Percentiles rank a stretch among this genome's conserved stretches.
Evolutionary conservation across 495 filamentous ascomycete genomes (phyloP).

Genomic region (Trichoderma asperelloides): DNA sequence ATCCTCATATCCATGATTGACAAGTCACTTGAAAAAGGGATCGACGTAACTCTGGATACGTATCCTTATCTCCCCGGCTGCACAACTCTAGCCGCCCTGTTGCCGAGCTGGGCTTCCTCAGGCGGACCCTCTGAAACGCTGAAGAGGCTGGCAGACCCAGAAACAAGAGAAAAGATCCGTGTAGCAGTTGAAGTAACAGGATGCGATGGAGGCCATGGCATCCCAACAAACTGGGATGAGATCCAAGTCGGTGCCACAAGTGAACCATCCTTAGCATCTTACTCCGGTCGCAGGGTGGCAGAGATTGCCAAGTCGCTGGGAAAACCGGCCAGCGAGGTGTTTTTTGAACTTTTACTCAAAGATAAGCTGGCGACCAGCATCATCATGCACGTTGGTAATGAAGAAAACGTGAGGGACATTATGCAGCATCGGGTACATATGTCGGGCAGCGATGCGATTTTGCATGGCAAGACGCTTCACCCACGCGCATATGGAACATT

Average conservation of each 20-base stretch:
- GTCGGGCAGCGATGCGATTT: conserved; percentile 8
- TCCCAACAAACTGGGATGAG: conserved; percentile 8
- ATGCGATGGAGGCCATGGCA: conserved; percentile 8
- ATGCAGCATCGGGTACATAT: conserved; percentile 10
- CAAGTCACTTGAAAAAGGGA: background rate
- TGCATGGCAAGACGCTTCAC: conserved; percentile 9
- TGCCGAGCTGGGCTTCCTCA: conserved; percentile 8
- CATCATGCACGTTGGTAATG: conserved; percentile 9
- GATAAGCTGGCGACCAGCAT: conserved; percentile 8
- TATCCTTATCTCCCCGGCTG: conserved; percentile 10
- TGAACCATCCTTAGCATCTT: conserved; percentile 4
- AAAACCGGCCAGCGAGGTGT: conserved; percentile 3
- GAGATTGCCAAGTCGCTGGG: background rate
- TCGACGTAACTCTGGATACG: conserved; percentile 9
- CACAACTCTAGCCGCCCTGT: conserved; percentile 6
- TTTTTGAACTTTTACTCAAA: conserved; percentile 5
- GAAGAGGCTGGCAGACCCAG: conserved; percentile 9
- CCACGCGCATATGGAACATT: conserved; percentile 9
- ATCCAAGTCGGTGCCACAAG: conserved; percentile 9
- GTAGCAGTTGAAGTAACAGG: conserved; percentile 7
- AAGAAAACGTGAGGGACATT: conserved; percentile 7
- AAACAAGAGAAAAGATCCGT: conserved; percentile 3
- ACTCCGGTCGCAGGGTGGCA: conserved; percentile 1
- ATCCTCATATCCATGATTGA: conserved; percentile 11
- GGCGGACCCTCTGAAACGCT: conserved; percentile 6